phyloP scores from a whole-genome alignment of 108 stramenopile genomes.

The Conticribra weissflogii region DNA sequence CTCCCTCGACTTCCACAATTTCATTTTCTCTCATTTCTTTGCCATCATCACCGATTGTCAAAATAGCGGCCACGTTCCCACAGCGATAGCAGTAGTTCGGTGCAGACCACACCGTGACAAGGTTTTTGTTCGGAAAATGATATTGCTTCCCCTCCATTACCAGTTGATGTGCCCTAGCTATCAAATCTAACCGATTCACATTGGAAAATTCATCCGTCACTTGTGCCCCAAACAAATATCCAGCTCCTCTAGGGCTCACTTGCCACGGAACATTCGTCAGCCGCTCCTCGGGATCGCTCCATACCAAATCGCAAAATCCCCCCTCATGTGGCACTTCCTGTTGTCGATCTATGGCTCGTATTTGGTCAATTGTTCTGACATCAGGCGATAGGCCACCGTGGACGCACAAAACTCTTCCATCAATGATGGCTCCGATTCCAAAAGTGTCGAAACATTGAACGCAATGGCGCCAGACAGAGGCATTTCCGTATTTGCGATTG shows the following conservation, averaged over 20 bases:
- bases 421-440: slow-evolving; percentile 84
- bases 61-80: slow-evolving; percentile 96
- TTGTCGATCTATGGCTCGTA: slow-evolving; percentile 82
- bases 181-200: slow-evolving; percentile 88
- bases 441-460: slow-evolving; percentile 91
- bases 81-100: slow-evolving; percentile 99
- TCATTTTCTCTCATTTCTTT: slow-evolving; percentile 63
- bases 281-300: slow-evolving; percentile 83
- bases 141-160: slow-evolving; percentile 96
- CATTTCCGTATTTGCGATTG: slow-evolving; percentile 77
- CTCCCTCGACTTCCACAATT: slow-evolving; percentile 64
- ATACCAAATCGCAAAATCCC: slow-evolving; percentile 91
- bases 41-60: slow-evolving; percentile 56
- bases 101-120: slow-evolving; percentile 95
- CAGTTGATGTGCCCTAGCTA: slow-evolving; percentile 96
- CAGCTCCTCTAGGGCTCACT: slow-evolving; percentile 86
- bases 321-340: slow-evolving; percentile 94
- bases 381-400: slow-evolving; percentile 92
- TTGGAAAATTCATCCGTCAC: slow-evolving; percentile 93
- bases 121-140: slow-evolving; percentile 77
- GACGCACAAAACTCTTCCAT: slow-evolving; percentile 85
- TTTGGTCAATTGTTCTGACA: slow-evolving; percentile 88
- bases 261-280: slow-evolving; percentile 64
- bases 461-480: slow-evolving; percentile 85
- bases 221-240: slow-evolving; percentile 91